Percentiles rank a stretch among this genome's conserved stretches.
These are phyloP conservation scores for Grigorovia transvaalensis DNA, from an alignment of 805 yeast genomes.

Conservation along the genomic window DNA sequence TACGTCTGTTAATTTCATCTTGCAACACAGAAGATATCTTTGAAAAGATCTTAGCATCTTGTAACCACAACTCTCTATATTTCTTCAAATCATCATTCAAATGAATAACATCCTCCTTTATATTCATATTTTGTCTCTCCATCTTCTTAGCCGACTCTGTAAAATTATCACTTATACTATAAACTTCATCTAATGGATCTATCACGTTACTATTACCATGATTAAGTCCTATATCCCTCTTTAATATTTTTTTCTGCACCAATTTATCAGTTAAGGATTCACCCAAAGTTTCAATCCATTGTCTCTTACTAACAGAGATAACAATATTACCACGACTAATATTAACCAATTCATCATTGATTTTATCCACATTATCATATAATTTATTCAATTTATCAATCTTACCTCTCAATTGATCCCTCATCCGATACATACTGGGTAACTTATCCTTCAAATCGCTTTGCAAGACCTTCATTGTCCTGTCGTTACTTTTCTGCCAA, in stretches of 20 bases:
- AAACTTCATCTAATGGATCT: constrained; percentile 7
- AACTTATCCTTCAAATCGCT: constrained; percentile 6
- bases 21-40: constrained; percentile 18
- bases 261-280: constrained; percentile 13
- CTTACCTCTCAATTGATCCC: constrained; percentile 4
- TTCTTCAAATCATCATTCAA: constrained; percentile 16
- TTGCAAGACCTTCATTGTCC: constrained; percentile 8
- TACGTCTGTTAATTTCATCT: constrained; percentile 19
- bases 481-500: constrained; percentile 18
- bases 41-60: constrained; percentile 23
- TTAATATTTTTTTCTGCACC: constrained; percentile 13
- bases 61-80: constrained; percentile 23
- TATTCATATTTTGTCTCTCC: constrained; percentile 18
- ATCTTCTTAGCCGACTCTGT: constrained; percentile 14
- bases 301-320: constrained; percentile 14
- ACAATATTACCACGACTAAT: constrained; percentile 16
- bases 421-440: constrained; percentile 10
- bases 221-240: constrained; percentile 6
- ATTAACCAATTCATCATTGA: constrained; percentile 18
- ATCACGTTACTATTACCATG: neutral
- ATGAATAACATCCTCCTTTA: constrained; percentile 18
- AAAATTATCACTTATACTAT: constrained; percentile 20
- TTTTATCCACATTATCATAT: constrained; percentile 15
- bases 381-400: constrained; percentile 15
- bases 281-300: constrained; percentile 25